Conservation (phyloP, 1,139 yeast genomes). For the Kurtzmaniella quercitrusa region DNA sequence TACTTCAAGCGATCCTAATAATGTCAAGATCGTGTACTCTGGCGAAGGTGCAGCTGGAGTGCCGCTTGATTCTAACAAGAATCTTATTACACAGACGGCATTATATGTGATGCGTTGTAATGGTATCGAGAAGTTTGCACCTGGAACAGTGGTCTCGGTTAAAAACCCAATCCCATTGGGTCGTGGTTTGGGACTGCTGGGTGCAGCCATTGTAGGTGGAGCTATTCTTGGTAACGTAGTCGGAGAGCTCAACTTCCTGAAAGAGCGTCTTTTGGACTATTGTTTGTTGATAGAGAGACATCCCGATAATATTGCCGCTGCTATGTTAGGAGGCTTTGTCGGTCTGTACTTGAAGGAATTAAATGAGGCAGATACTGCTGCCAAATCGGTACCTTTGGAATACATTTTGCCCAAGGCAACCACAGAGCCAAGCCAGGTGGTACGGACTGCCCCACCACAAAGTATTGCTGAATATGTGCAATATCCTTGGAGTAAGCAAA, state of each 20-base stretch:
- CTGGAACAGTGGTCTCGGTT: constrained; percentile 79
- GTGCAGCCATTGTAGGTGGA: constrained; percentile 98
- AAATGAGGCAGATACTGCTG: constrained; percentile 61
- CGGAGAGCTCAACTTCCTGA: constrained; percentile 68
- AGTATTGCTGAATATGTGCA: constrained; percentile 86
- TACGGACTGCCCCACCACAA: constrained; percentile 56
- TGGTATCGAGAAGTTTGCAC: constrained; percentile 68
- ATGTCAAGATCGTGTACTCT: constrained; percentile 67
- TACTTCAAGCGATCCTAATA: constrained; percentile 57
- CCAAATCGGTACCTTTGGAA: constrained; percentile 78
- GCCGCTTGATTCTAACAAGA: constrained; percentile 71
- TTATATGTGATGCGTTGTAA: constrained; percentile 85
- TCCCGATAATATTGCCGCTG: constrained; percentile 97
- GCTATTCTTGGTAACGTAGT: constrained; percentile 86
- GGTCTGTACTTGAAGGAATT: constrained; percentile 89
- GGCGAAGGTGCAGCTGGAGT: constrained; percentile 76
- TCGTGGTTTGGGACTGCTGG: constrained; percentile 96
- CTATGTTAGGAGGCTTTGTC: constrained; percentile 98
- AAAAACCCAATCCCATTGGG: constrained; percentile 93
- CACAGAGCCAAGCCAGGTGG: constrained; percentile 49
- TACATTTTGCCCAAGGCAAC: constrained; percentile 75
- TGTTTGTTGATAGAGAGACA: constrained; percentile 96
- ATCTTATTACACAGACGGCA: constrained; percentile 89
- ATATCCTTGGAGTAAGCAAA: constrained; percentile 76
- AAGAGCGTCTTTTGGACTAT: constrained; percentile 84